Evolutionary conservation across 495 filamentous ascomycete species (phyloP), one percentile per base, ranked within the genome.

Genomic region (Xylaria venustula): DNA sequence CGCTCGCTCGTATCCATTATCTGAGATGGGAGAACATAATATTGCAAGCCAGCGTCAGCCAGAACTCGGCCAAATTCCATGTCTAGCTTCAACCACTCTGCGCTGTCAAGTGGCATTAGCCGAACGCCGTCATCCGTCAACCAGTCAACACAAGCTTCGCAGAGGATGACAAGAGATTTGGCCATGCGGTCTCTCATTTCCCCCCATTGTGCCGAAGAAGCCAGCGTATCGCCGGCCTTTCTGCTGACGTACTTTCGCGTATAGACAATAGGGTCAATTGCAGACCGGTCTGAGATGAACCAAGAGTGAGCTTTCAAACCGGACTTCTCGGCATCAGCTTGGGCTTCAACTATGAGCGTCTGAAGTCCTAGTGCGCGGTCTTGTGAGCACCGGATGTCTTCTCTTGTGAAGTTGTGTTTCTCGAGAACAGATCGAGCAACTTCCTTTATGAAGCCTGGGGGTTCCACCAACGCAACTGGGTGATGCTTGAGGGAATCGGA

Each of bases 211-310:
- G 37, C 2, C 7, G 65, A 66, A 5, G 58, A 32, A 20, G 68
- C 7, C 48, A 82, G 64, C 12, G 37, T 41, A 2, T 64, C 26
- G 6, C 67, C 69, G 2, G 66, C 74, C 2, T 67, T 73, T 9
- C 63, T 42, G 15, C 77, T 68, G 14, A 74, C 74, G 56, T 77
- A 77, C 5, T 69, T 70, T 22, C 58, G 46, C 11, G 78, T 71
- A 60, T 83, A 84, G 15, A 76, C 72, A 15, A 84, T 61, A 12
- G 81, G 77, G 55, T 83, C 82, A 6, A 80, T 50, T 1, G 72
- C 80, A 5, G 81, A 84, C 7, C 82, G 71, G 63, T 83, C 82
- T 0, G 81, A 80, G 54, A 84, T 73, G 64, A 78, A 77, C 78
- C 80, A 81, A 22, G 34, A 45, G 7, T 45, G 40, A 9, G 42